These are phyloP conservation scores for Avena sativa DNA, from an alignment of 176 grass and related monocot species.

Conservation along the genomic window DNA sequence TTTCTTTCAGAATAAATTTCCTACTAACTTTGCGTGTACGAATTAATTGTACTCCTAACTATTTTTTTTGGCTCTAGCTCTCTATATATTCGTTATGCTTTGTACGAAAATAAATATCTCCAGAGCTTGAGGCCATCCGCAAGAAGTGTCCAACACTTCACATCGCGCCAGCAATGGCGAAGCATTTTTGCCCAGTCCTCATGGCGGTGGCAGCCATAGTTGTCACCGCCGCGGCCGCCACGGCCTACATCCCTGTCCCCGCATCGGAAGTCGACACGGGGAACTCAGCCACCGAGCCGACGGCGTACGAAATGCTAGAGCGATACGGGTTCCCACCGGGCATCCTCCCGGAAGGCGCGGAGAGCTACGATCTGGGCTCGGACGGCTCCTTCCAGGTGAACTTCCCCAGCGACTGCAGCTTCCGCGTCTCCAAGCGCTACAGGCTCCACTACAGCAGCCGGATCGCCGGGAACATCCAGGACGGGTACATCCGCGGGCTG, in stretches of 20 bases:
- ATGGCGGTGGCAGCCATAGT: not conserved
- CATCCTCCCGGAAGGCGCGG: slow-evolving; percentile 68
- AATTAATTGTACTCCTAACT: not conserved
- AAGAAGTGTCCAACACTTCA: not conserved
- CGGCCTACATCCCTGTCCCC: not conserved
- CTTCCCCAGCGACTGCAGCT: slow-evolving; percentile 46
- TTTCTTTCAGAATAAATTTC: not conserved
- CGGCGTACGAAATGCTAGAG: slow-evolving; percentile 73
- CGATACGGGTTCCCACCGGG: slow-evolving; percentile 62
- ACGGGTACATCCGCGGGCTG: not conserved
- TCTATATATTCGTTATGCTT: not conserved
- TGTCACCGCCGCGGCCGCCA: not conserved
- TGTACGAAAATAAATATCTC: not conserved
- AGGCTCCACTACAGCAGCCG: slow-evolving; percentile 47
- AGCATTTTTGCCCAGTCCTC: not conserved
- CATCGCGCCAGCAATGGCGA: not conserved
- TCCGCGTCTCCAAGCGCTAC: slow-evolving; percentile 32
- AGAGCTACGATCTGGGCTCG: slow-evolving; percentile 23
- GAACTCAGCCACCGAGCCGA: not conserved
- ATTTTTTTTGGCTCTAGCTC: not conserved
- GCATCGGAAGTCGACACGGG: not conserved
- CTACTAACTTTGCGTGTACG: not conserved
- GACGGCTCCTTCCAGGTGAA: slow-evolving; percentile 71
- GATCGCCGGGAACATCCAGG: slow-evolving; percentile 41
- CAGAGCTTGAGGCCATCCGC: not conserved